phyloP scores from a whole-genome alignment of 768 basidiomycete species.

The Leccinum rimulosum region DNA sequence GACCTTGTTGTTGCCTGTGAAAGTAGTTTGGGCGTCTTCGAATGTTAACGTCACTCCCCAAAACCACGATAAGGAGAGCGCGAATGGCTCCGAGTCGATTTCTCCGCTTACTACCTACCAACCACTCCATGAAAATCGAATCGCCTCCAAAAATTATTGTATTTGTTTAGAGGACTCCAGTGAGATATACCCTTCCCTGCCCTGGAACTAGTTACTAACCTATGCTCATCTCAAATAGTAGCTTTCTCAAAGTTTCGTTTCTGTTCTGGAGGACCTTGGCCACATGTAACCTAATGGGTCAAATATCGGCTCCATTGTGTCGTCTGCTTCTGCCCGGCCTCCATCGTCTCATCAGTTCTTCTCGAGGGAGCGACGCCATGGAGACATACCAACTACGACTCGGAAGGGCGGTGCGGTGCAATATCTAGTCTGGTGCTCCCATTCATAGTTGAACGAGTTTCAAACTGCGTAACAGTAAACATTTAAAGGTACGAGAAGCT shows the following conservation, averaged over 20 bases:
- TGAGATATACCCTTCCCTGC: no score
- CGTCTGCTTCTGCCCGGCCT: background rate
- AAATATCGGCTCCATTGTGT: background rate
- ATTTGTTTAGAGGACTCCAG: background rate
- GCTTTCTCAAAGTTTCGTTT: background rate
- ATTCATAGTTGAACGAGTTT: no score
- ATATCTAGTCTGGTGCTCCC: background rate
- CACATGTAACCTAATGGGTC: background rate
- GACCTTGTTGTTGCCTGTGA: background rate
- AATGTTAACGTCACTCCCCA: no score
- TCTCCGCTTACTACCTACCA: background rate
- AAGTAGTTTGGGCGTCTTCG: background rate
- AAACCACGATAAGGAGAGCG: no score
- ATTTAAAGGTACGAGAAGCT: no score
- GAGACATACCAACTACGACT: background rate
- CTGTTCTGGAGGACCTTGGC: constrained; percentile 1
- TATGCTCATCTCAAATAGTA: background rate
- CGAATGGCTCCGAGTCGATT: background rate
- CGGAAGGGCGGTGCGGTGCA: background rate
- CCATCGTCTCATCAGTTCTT: background rate
- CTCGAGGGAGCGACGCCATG: background rate
- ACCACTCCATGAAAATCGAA: background rate
- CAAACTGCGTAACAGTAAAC: background rate
- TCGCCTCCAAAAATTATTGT: background rate
- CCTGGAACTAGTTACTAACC: background rate